Base-by-base conservation (phyloP, 768 basidiomycete genomes). In the Boletellus ananas region DNA sequence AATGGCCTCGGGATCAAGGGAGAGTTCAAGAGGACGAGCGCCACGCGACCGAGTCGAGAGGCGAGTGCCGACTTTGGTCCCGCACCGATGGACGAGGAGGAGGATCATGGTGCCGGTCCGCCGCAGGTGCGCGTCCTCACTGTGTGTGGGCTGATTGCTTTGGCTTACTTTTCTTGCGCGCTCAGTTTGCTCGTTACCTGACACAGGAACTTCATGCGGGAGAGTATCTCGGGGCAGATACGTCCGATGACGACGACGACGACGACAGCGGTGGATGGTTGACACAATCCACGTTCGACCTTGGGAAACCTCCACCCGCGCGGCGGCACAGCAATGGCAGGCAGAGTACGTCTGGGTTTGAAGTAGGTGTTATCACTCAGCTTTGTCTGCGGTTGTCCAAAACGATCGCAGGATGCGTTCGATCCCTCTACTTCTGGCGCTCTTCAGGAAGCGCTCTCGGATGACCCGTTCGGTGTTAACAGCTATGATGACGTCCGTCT, bases 191-290 rank as follows among this genome's bases (percentile, higher is more conserved):
- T 16, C 77, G 82, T 27, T 93, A 92, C 62, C 74, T 90, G 27
- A 80, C 81, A 6, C 81, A 85, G 53, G 87, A 90, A 59, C 84
- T 90, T 57, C 79, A 81, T 49, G 71, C 80, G 0, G 72, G 78
- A 21, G 84, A 84, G 49, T 77, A 77, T 43, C 76, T 81, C 51
- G 68, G 65, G 61, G 79, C 75, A 0, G 78, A 77, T 45, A 64
- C 70, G 23, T 78, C 75, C 1, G 78, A 88, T 40, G 78, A 79
- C 43, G 72, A 74, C 2, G 72, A 75, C 8, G 75, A 79, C 10
- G 86, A 88, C 16, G 87, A 88, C 12, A 80, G 87, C n/a, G 80
- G 80, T 4, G 88, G 88, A 0, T 92, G 90, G 90, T 67, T 91
- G 21, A 76, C 87, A 3, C 84, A 87, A 38, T 90, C 87, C 9